Percentiles rank a stretch among this genome's conserved stretches.
These are phyloP conservation scores for Corchorus olitorius DNA, from an alignment of 345 rosid species.

Conservation along the genomic window DNA sequence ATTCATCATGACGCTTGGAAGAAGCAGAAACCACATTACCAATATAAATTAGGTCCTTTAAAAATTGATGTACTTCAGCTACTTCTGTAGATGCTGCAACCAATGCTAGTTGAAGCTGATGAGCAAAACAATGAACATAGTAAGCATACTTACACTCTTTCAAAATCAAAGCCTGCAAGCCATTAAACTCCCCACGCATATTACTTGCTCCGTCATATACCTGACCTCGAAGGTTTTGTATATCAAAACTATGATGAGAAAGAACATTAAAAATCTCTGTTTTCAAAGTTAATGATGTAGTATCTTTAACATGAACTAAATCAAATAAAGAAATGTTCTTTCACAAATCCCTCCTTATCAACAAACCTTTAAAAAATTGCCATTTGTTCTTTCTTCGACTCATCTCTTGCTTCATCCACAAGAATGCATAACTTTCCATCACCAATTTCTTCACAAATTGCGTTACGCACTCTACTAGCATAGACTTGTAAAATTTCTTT, in stretches of 20 bases:
- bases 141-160: not conserved
- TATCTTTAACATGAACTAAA: slow-evolving; percentile 2
- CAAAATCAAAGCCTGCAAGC: not conserved
- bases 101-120: not conserved
- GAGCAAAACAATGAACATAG: not conserved
- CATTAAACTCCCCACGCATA: too few species aligned
- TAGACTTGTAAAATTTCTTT: not conserved
- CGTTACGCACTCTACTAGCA: not conserved
- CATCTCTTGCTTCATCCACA: slow-evolving; percentile 15
- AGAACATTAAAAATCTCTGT: too few species aligned
- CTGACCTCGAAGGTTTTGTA: too few species aligned
- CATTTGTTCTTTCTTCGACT: slow-evolving; percentile 4
- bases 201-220: too few species aligned
- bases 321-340: slow-evolving; percentile 4
- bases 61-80: not conserved
- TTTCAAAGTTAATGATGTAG: not conserved
- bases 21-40: not conserved
- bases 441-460: not conserved
- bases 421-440: slow-evolving; percentile 10
- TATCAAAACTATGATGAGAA: too few species aligned
- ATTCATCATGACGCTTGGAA: not conserved
- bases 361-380: slow-evolving; percentile 14
- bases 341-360: not conserved
- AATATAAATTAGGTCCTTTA: not conserved
- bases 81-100: not conserved